A percentile compares a stretch with the other conserved stretches of the same genome.
Conservation (phyloP, 305 asterid genomes). For the Plantago rigida region DNA sequence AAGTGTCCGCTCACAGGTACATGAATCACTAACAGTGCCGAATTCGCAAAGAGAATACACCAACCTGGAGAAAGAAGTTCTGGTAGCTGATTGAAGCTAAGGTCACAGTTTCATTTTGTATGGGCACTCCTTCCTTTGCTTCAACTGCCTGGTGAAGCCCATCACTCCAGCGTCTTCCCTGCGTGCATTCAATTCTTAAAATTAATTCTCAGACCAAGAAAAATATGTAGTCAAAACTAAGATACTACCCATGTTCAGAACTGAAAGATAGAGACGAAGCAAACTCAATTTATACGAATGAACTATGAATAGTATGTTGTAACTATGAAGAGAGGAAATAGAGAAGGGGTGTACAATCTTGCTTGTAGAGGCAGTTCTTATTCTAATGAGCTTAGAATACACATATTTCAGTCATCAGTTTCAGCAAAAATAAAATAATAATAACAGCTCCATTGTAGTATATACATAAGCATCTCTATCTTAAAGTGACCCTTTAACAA, state of each 20-base stretch:
- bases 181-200: slow-evolving; percentile 25
- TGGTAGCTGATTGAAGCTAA: slow-evolving; percentile 98
- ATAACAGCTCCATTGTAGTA: no score
- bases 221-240: neutral
- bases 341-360: no score
- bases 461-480: no score
- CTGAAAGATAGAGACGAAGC: neutral
- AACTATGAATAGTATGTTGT: no score
- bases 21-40: slow-evolving; percentile 21
- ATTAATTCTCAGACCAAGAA: slow-evolving; percentile 7
- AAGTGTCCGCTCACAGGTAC: slow-evolving; percentile 16
- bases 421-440: no score
- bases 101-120: slow-evolving; percentile 94
- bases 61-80: slow-evolving; percentile 96
- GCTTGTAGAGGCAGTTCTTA: no score
- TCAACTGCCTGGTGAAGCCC: slow-evolving; percentile 99
- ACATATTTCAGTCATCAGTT: no score
- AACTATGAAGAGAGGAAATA: no score
- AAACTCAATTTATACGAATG: no score
- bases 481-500: no score
- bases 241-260: no score
- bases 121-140: slow-evolving; percentile 92
- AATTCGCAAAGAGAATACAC: slow-evolving; percentile 24
- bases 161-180: slow-evolving; percentile 99
- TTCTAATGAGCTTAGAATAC: no score